Conservation (phyloP, 495 filamentous ascomycete species). For the Trichoderma reesei region DNA sequence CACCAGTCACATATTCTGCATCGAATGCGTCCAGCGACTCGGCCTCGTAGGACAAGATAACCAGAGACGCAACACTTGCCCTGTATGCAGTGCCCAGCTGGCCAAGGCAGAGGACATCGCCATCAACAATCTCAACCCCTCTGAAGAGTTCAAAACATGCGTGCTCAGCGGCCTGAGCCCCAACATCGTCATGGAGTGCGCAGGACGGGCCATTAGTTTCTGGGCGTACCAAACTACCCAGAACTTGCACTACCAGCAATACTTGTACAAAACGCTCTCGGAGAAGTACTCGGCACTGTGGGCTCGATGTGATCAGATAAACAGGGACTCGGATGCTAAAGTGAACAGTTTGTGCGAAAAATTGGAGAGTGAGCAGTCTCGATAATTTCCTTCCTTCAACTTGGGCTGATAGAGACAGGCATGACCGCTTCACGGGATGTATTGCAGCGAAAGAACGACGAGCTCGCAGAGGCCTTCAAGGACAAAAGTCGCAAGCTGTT, state of each 20-base stretch:
- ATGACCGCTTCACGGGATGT: constrained; percentile 57
- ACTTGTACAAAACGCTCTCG: constrained; percentile 57
- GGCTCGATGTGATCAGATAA: constrained; percentile 66
- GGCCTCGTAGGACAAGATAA: constrained; percentile 52
- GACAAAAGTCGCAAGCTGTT: constrained; percentile 70
- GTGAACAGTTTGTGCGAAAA: constrained; percentile 59
- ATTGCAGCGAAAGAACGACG: constrained; percentile 66
- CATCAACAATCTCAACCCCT: constrained; percentile 65
- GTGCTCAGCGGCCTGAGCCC: constrained; percentile 80
- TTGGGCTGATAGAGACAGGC: constrained; percentile 29
- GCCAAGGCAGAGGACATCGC: constrained; percentile 69
- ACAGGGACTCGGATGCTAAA: constrained; percentile 72
- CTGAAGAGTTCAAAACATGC: constrained; percentile 90
- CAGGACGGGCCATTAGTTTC: constrained; percentile 71
- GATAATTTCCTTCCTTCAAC: not conserved
- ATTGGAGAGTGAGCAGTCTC: constrained; percentile 20
- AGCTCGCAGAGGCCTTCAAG: constrained; percentile 55
- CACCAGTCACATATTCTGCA: constrained; percentile 76
- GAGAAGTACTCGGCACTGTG: constrained; percentile 65
- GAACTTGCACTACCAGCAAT: constrained; percentile 87
- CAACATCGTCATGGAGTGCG: constrained; percentile 81
- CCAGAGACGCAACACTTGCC: constrained; percentile 52
- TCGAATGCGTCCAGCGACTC: constrained; percentile 57
- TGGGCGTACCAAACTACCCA: constrained; percentile 90
- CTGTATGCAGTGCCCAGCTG: constrained; percentile 68